A percentile compares a stretch with the other conserved stretches of the same genome.
Conservation (phyloP, 129 eudicot genomes). For the Escallonia rubra region DNA sequence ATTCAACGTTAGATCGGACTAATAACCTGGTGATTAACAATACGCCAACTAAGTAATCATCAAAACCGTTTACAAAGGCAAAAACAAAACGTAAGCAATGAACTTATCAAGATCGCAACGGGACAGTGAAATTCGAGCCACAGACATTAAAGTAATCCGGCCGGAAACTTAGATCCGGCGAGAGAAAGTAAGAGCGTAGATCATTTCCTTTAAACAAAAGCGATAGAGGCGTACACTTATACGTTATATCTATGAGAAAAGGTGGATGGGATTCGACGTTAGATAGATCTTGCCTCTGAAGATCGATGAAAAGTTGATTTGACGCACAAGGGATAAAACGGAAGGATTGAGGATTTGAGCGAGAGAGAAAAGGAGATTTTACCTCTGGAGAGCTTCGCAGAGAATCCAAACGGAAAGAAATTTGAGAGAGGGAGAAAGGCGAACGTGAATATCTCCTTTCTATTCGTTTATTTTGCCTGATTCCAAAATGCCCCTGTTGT, state of each 20-base stretch:
- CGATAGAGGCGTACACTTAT: not conserved
- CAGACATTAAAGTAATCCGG: not conserved
- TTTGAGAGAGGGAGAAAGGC: not conserved
- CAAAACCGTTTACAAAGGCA: not conserved
- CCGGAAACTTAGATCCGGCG: not conserved
- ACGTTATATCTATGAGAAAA: not conserved
- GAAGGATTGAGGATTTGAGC: not conserved
- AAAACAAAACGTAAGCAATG: not conserved
- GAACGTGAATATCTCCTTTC: not conserved
- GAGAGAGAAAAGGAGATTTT: not conserved
- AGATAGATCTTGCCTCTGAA: not conserved
- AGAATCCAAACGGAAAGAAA: not conserved
- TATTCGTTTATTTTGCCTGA: not conserved
- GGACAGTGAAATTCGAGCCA: not conserved
- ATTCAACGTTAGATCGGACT: not conserved
- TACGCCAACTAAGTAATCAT: too few species aligned
- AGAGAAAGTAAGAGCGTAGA: not conserved
- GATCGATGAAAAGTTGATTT: not conserved
- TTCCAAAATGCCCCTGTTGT: too few species aligned
- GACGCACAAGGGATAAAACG: not conserved
- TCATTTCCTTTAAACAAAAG: not conserved
- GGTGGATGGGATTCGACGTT: not conserved
- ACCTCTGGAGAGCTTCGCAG: constrained; percentile 12
- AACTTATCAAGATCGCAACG: not conserved
- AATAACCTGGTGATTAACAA: not conserved